A percentile compares a stretch with the other conserved stretches of the same genome.
phyloP scores from a whole-genome alignment of 495 filamentous ascomycete genomes.

The Penicillium lagena region DNA sequence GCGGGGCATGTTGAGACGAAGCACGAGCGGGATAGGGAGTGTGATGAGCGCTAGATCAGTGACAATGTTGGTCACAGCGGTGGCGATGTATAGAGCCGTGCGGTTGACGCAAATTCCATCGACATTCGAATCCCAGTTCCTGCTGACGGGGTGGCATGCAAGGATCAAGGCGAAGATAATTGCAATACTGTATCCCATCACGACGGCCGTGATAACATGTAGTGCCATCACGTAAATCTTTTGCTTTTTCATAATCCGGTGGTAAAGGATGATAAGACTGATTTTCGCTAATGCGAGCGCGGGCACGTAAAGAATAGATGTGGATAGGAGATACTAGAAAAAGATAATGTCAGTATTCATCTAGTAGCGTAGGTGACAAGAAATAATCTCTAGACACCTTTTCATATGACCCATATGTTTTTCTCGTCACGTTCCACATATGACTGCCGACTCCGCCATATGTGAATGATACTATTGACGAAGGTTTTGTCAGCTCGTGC shows the following conservation, averaged over 20 bases:
- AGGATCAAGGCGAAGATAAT: conserved; percentile 28
- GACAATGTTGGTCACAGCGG: conserved; percentile 31
- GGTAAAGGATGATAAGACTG: conserved; percentile 23
- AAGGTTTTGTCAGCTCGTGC: background rate
- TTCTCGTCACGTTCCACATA: conserved; percentile 6
- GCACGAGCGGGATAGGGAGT: conserved; percentile 26
- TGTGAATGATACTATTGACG: background rate
- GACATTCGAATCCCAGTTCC: conserved; percentile 24
- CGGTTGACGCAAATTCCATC: conserved; percentile 26
- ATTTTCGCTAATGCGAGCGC: conserved; percentile 29
- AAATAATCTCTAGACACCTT: conserved; percentile 3
- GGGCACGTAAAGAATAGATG: conserved; percentile 23
- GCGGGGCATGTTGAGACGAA: conserved; percentile 9
- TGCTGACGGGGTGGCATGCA: conserved; percentile 29
- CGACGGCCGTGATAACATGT: conserved; percentile 9
- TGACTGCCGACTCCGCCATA: conserved; percentile 11
- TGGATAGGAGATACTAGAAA: conserved; percentile 14
- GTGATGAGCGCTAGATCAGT: conserved; percentile 32
- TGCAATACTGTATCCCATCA: conserved; percentile 23
- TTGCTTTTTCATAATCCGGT: conserved; percentile 17
- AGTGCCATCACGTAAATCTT: conserved; percentile 9
- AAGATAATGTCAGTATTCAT: too few relatives aligned
- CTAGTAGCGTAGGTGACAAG: background rate
- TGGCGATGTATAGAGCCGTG: conserved; percentile 24
- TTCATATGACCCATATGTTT: conserved; percentile 5